Conservation (phyloP, 2,329 filamentous ascomycete species). For the Diaporthe sp. region DNA sequence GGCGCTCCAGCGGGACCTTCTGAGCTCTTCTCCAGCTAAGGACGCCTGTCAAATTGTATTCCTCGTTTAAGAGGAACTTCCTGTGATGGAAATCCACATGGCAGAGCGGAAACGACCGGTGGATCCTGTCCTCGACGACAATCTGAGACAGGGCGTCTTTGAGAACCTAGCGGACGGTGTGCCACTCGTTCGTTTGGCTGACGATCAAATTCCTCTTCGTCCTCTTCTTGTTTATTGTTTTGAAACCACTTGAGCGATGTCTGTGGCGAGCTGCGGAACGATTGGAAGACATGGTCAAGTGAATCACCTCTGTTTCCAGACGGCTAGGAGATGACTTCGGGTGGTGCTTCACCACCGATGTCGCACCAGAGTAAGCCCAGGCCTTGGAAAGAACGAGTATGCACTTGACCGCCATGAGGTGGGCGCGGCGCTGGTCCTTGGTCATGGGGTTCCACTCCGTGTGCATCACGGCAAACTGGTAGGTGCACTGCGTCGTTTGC, state of each 20-base stretch:
- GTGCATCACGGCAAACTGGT: too few relatives aligned
- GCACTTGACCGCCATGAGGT: too few relatives aligned
- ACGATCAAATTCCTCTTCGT: too few relatives aligned
- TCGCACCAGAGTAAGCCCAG: not conserved
- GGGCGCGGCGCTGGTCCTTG: too few relatives aligned
- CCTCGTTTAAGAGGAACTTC: slow-evolving; percentile 57
- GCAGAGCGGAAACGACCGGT: slow-evolving; percentile 54
- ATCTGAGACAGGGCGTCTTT: not conserved
- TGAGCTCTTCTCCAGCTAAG: slow-evolving; percentile 54
- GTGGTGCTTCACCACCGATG: not conserved
- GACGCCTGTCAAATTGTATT: slow-evolving; percentile 54
- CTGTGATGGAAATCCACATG: slow-evolving; percentile 52
- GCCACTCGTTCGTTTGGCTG: not conserved
- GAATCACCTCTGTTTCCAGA: not conserved
- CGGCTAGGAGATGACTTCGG: not conserved
- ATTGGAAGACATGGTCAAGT: too few relatives aligned
- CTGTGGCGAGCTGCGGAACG: not conserved
- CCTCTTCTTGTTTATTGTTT: not conserved
- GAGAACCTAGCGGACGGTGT: not conserved
- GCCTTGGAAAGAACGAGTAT: not conserved
- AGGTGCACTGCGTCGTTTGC: too few relatives aligned
- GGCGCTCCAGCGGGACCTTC: slow-evolving; percentile 44
- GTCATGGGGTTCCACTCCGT: too few relatives aligned
- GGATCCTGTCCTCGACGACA: slow-evolving; percentile 28
- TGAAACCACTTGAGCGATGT: not conserved